phyloP scores from a whole-genome alignment of 805 yeast species.

The Teunomyces atbi region DNA sequence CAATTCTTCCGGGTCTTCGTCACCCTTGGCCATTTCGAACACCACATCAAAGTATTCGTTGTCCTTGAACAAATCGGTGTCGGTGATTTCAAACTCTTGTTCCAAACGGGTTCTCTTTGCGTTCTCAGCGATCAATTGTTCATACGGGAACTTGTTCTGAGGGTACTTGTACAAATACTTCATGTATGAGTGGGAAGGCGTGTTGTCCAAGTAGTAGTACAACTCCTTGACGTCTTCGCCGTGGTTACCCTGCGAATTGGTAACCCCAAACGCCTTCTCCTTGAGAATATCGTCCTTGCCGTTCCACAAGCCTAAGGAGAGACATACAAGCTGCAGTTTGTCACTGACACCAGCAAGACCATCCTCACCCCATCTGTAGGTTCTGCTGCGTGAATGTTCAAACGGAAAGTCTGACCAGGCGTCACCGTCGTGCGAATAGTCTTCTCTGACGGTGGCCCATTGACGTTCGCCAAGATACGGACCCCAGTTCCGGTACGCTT shows the following conservation, averaged over 20 bases:
- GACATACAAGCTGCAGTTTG: slow-evolving; percentile 70
- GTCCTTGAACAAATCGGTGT: slow-evolving; percentile 71
- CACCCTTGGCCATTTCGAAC: slow-evolving; percentile 86
- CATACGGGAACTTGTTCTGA: slow-evolving; percentile 79
- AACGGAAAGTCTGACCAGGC: slow-evolving; percentile 90
- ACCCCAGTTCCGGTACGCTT: slow-evolving; percentile 61
- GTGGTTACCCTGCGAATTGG: slow-evolving; percentile 92
- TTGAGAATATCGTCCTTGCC: slow-evolving; percentile 81
- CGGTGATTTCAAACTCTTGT: slow-evolving; percentile 78
- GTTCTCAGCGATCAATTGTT: slow-evolving; percentile 67
- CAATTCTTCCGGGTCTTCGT: slow-evolving; percentile 75
- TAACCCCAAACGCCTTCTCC: slow-evolving; percentile 83
- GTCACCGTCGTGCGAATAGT: slow-evolving; percentile 79
- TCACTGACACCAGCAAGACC: slow-evolving; percentile 90
- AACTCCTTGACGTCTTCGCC: slow-evolving; percentile 93
- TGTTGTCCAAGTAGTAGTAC: slow-evolving; percentile 83
- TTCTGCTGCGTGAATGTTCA: slow-evolving; percentile 75
- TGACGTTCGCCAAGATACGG: slow-evolving; percentile 86
- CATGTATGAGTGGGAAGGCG: slow-evolving; percentile 91
- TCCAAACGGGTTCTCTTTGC: slow-evolving; percentile 64
- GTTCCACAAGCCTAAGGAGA: slow-evolving; percentile 89
- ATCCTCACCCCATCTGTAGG: slow-evolving; percentile 95
- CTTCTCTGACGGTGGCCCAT: slow-evolving; percentile 76
- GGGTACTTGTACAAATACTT: slow-evolving; percentile 91
- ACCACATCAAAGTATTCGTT: slow-evolving; percentile 82